Evolutionary conservation across 495 filamentous ascomycete species (phyloP).

Genomic region (Trichoderma parareesei): DNA sequence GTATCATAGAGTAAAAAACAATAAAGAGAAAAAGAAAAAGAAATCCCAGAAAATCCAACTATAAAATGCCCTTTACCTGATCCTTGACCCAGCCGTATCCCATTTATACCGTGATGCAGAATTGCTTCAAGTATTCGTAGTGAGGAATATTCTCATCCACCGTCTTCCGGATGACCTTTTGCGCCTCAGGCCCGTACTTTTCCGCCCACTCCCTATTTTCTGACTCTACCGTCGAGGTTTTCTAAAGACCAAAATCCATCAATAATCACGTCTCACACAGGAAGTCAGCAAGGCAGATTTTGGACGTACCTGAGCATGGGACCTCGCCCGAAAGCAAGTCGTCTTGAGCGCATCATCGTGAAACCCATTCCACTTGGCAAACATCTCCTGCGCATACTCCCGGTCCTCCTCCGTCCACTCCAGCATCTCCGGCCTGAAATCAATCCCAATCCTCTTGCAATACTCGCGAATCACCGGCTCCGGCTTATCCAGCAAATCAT

Average conservation of each 20-base stretch:
- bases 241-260: constrained; percentile 18
- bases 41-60: background rate
- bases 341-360: constrained; percentile 89
- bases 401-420: constrained; percentile 69
- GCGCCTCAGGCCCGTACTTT: constrained; percentile 73
- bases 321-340: constrained; percentile 59
- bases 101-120: constrained; percentile 45
- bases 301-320: constrained; percentile 53
- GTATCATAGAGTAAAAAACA: constrained; percentile 10
- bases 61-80: background rate
- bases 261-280: background rate
- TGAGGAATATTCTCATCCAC: constrained; percentile 74
- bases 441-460: constrained; percentile 68
- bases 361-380: constrained; percentile 96
- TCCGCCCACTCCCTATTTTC: constrained; percentile 72
- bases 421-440: constrained; percentile 67
- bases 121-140: constrained; percentile 88
- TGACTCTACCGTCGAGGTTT: constrained; percentile 41
- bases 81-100: background rate
- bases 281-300: background rate
- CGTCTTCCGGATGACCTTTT: constrained; percentile 63
- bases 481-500: constrained; percentile 83
- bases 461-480: constrained; percentile 62
- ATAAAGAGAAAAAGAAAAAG: background rate
- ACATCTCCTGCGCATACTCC: constrained; percentile 57